Percentiles rank a stretch among this genome's conserved stretches.
These are phyloP conservation scores for Tanacetum coccineum DNA, from an alignment of 129 eudicot genomes.

Conservation along the genomic window DNA sequence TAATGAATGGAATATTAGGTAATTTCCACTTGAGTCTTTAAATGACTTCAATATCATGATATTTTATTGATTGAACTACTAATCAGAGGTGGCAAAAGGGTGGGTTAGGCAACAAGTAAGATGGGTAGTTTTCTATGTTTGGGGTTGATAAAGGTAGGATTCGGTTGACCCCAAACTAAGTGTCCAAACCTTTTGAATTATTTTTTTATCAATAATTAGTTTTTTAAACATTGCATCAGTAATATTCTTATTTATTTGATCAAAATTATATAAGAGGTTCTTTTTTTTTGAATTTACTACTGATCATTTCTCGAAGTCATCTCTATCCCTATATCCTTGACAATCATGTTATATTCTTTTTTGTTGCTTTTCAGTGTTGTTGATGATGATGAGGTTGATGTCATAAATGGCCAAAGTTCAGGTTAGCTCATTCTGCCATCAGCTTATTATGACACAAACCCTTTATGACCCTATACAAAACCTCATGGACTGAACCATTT, in stretches of 20 bases:
- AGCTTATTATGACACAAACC: not conserved
- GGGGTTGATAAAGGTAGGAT: too few species aligned
- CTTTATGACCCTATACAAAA: not conserved
- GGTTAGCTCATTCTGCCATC: conserved; percentile 38
- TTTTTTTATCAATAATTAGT: too few species aligned
- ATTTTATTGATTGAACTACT: not conserved
- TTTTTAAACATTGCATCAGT: too few species aligned
- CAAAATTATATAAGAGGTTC: too few species aligned
- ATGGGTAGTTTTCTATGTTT: too few species aligned
- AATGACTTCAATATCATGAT: not conserved
- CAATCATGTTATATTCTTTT: conserved; percentile 11
- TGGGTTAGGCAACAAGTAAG: not conserved
- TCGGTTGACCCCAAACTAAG: too few species aligned
- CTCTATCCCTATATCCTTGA: conserved; percentile 10
- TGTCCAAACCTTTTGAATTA: too few species aligned
- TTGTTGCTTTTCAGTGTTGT: conserved; percentile 64
- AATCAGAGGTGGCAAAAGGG: not conserved
- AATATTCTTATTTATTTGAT: too few species aligned
- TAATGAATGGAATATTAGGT: conserved; percentile 98
- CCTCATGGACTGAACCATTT: too few species aligned
- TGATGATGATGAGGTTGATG: conserved; percentile 54
- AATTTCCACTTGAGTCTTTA: conserved; percentile 8
- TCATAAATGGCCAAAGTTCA: conserved; percentile 37
- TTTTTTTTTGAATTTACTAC: too few species aligned
- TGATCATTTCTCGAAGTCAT: not conserved